Conservation (phyloP, 805 yeast genomes). For the Candida nonsorbophila region DNA sequence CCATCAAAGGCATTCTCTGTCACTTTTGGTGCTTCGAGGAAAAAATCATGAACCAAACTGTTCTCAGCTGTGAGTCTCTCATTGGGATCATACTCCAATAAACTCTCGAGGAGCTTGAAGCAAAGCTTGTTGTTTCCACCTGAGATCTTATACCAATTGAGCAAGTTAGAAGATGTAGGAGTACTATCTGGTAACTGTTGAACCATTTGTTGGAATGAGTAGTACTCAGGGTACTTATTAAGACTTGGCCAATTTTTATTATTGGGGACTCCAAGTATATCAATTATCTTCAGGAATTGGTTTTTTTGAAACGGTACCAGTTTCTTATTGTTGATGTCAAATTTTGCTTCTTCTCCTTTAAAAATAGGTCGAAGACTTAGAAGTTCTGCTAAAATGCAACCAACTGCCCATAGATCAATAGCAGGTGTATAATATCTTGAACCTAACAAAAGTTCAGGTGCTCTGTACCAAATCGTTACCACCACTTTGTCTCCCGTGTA, state of each 20-base stretch:
- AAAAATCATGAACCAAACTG: constrained; percentile 75
- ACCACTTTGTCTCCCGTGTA: constrained; percentile 94
- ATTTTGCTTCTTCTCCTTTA: constrained; percentile 96
- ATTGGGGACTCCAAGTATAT: constrained; percentile 89
- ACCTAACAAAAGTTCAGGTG: constrained; percentile 53
- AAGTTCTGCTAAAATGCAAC: constrained; percentile 90
- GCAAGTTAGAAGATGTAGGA: constrained; percentile 62
- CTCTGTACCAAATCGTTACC: constrained; percentile 95
- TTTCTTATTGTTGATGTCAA: constrained; percentile 75
- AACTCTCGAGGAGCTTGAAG: constrained; percentile 52
- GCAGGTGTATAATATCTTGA: constrained; percentile 49
- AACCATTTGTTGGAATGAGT: constrained; percentile 41
- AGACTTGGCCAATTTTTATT: constrained; percentile 75
- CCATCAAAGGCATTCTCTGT: constrained; percentile 77
- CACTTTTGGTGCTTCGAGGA: constrained; percentile 64
- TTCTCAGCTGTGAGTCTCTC: constrained; percentile 71
- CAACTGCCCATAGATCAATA: constrained; percentile 92
- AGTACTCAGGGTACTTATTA: constrained; percentile 77
- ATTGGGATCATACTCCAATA: constrained; percentile 81
- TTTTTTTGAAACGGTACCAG: constrained; percentile 91
- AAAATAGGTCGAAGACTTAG: constrained; percentile 86
- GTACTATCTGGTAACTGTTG: constrained; percentile 25
- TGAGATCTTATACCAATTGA: constrained; percentile 80
- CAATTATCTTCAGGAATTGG: constrained; percentile 86
- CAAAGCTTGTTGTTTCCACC: constrained; percentile 74